These are phyloP conservation scores for Kwoniella dejecticola DNA, from an alignment of 768 basidiomycete species.

Conservation along the genomic window DNA sequence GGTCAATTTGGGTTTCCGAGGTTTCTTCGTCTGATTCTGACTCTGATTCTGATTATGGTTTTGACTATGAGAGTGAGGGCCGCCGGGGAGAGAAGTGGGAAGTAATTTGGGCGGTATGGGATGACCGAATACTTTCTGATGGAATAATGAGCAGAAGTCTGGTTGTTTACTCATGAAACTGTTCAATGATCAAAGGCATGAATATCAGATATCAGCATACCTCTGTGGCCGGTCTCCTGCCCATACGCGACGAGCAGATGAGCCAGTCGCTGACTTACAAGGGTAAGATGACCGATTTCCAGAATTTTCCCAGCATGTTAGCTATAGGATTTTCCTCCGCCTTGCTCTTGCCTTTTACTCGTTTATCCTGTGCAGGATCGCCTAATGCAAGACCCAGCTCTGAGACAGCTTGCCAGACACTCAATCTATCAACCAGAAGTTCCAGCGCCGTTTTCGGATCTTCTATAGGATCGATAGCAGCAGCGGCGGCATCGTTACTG, in stretches of 20 bases:
- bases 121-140: slow-evolving; percentile 46
- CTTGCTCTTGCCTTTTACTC: slow-evolving; percentile 26
- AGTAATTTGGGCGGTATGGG: slow-evolving; percentile 30
- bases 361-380: neutral
- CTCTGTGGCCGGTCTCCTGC: neutral
- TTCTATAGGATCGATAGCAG: slow-evolving; percentile 9
- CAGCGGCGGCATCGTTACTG: too few species aligned
- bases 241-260: too few species aligned
- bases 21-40: slow-evolving; percentile 26
- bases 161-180: slow-evolving; percentile 38
- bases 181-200: neutral
- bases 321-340: slow-evolving; percentile 21
- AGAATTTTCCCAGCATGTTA: slow-evolving; percentile 35
- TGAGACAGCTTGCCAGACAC: slow-evolving; percentile 50
- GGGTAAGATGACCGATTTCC: slow-evolving; percentile 34
- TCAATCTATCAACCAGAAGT: slow-evolving; percentile 45
- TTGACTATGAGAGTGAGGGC: too few species aligned
- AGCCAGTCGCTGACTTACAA: slow-evolving; percentile 43
- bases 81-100: neutral
- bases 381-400: slow-evolving; percentile 24
- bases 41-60: neutral
- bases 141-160: slow-evolving; percentile 35
- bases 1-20: slow-evolving; percentile 44
- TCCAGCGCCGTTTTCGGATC: slow-evolving; percentile 43
- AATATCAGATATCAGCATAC: neutral